Percentiles rank a stretch among this genome's conserved stretches.
These are phyloP conservation scores for Pythium rishiriense DNA, from an alignment of 352 stramenopile species.

Conservation along the genomic window DNA sequence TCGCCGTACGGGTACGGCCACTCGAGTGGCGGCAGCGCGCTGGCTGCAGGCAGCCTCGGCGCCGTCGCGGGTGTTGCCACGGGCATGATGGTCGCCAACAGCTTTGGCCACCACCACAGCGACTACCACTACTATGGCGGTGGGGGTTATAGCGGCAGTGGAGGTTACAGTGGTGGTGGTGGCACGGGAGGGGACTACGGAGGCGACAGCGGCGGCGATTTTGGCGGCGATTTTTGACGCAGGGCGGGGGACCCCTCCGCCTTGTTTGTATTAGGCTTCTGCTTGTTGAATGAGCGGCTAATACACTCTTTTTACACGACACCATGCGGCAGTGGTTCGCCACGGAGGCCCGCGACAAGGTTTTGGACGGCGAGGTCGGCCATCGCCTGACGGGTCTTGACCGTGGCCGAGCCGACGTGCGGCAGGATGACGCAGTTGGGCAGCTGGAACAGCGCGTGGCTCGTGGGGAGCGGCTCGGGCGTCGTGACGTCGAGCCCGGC, in stretches of 20 bases:
- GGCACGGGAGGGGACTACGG: not conserved
- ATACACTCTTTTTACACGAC: conserved; percentile 26
- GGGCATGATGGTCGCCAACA: conserved; percentile 15
- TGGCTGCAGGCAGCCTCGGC: conserved; percentile 5
- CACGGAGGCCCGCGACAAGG: conserved; percentile 49
- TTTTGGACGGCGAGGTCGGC: conserved; percentile 73
- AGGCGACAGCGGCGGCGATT: conserved; percentile 7
- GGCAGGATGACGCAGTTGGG: conserved; percentile 66
- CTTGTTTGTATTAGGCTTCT: not conserved
- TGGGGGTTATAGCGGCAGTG: not conserved
- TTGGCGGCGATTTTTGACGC: conserved; percentile 15
- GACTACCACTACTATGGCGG: not conserved
- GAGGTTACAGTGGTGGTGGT: conserved; percentile 3
- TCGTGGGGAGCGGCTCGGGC: conserved; percentile 86
- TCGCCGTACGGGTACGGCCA: conserved; percentile 18
- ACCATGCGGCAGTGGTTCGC: conserved; percentile 40
- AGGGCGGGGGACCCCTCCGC: too few relatives aligned
- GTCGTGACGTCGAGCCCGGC: conserved; percentile 87
- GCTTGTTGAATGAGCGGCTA: not conserved
- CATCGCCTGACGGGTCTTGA: conserved; percentile 69
- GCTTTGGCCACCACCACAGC: conserved; percentile 11
- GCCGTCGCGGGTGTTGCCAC: conserved; percentile 10
- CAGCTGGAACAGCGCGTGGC: conserved; percentile 70
- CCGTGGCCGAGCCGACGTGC: conserved; percentile 47
- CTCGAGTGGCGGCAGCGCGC: not conserved